A percentile compares a stretch with the other conserved stretches of the same genome.
These are phyloP conservation scores for Xerocomellus chrysenteron DNA, from an alignment of 768 basidiomycete species.

Conservation along the genomic window DNA sequence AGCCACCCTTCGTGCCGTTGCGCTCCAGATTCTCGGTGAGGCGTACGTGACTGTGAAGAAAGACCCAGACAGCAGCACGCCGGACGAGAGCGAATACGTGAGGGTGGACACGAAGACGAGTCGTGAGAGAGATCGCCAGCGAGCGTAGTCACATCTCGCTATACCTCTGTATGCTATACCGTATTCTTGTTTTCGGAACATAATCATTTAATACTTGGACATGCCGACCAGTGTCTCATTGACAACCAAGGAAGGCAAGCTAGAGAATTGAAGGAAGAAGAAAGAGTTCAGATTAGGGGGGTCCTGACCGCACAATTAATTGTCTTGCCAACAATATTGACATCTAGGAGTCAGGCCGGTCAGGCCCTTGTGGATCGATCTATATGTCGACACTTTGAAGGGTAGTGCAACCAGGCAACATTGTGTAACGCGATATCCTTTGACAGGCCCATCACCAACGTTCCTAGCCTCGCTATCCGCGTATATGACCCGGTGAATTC, in stretches of 20 bases:
- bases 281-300: neutral
- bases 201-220: too few species aligned
- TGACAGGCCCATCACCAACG: neutral
- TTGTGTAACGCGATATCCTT: neutral
- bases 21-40: conserved; percentile 81
- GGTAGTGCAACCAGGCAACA: neutral
- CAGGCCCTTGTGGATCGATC: neutral
- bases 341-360: neutral
- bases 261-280: neutral
- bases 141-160: conserved; percentile 12
- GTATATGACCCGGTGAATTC: neutral
- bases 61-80: conserved; percentile 40
- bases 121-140: conserved; percentile 42
- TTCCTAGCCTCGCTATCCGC: neutral
- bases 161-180: conserved; percentile 9
- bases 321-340: neutral
- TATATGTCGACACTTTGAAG: neutral
- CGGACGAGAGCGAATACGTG: conserved; percentile 79
- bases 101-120: conserved; percentile 74
- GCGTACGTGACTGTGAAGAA: conserved; percentile 72
- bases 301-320: neutral
- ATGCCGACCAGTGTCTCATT: neutral
- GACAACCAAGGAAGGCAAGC: neutral
- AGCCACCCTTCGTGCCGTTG: conserved; percentile 71
- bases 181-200: neutral